Base-by-base conservation (phyloP, 108 stramenopile species). In the Hondaea fermentalgiana region DNA sequence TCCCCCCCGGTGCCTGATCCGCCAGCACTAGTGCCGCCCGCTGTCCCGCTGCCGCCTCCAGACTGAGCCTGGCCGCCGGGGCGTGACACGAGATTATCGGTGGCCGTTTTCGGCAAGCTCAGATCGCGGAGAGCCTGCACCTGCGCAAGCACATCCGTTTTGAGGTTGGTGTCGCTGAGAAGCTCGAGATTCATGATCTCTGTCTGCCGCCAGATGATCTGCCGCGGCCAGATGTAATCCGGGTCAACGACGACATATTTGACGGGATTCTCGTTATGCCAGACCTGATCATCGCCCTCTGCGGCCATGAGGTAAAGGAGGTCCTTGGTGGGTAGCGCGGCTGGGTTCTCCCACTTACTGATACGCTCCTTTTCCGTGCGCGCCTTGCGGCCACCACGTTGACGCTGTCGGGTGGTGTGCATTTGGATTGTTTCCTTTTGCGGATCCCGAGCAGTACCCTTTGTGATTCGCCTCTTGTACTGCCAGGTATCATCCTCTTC, bases 401-500 rank as follows among this genome's bases (percentile, higher is more conserved):
- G 76, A 12, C 76, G 45, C 51, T 83, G 76, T 6, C 51, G 45
- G 17, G 51, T 6, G 4, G 76, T 53, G 28, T 83, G 76, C 76
- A 83, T 47, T 12, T 47, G 49, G 4, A 83, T 83, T 6, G 45
- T 47, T 12, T 47, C 45, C 51, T 53, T 47, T 17, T 69, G 64
- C 21, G 64, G 64, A 6, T 69, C 64, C 25, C 64, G 64, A 8
- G 64, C 64, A 8, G 64, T 69, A 3, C 51, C 76, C 76, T 47
- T 83, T 12, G 76, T 53, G 25, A 83, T 83, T 12, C 51, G 45
- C 76, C 51, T 83, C 23, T 83, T 45, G 51, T 83, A 53, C 76
- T 83, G 76, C 76, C 76, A 83, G 76, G 76, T 83, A 28, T 83
- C 76, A 35, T 83, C 76, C 76, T 83, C 76, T 23, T 83, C 76